Conservation (phyloP, 163 green algal species). For the Scenedesmus sp. region DNA sequence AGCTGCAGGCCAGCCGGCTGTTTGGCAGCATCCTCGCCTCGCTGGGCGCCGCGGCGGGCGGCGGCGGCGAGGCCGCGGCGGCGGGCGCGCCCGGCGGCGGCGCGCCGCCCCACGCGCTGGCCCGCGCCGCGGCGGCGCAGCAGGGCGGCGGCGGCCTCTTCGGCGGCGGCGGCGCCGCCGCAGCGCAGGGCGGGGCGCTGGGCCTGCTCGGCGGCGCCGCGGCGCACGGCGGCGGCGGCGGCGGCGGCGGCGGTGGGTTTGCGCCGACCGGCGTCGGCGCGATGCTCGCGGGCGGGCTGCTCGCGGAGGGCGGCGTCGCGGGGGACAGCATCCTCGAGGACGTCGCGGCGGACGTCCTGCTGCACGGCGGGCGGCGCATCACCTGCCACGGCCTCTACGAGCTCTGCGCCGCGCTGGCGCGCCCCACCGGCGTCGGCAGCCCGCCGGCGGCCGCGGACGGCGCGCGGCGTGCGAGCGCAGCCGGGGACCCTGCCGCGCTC, state of each 20-base stretch:
- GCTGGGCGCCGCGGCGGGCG: not conserved
- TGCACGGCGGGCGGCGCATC: slow-evolving; percentile 27
- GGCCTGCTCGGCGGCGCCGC: not conserved
- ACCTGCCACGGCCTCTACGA: slow-evolving; percentile 45
- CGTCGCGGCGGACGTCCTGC: slow-evolving; percentile 15
- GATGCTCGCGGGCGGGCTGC: slow-evolving; percentile 34
- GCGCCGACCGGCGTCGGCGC: slow-evolving; percentile 18
- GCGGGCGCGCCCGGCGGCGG: too few species aligned
- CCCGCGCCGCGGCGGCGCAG: not conserved
- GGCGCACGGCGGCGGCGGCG: not conserved
- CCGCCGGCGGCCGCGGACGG: too few species aligned
- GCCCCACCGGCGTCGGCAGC: too few species aligned
- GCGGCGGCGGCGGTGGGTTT: not conserved
- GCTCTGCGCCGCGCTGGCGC: slow-evolving; percentile 39
- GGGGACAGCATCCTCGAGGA: slow-evolving; percentile 34
- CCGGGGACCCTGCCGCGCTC: not conserved
- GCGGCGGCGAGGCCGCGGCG: too few species aligned
- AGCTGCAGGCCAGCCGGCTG: slow-evolving; percentile 14
- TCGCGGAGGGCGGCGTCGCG: slow-evolving; percentile 34
- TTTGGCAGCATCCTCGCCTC: slow-evolving; percentile 34
- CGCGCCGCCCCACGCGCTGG: not conserved
- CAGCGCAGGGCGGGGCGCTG: not conserved
- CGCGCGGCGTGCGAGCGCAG: too few species aligned
- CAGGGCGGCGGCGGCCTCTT: not conserved
- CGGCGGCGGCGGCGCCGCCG: not conserved